Conservation (phyloP, 192 early-diverging fungal genomes). For the Backusella australiensis region DNA sequence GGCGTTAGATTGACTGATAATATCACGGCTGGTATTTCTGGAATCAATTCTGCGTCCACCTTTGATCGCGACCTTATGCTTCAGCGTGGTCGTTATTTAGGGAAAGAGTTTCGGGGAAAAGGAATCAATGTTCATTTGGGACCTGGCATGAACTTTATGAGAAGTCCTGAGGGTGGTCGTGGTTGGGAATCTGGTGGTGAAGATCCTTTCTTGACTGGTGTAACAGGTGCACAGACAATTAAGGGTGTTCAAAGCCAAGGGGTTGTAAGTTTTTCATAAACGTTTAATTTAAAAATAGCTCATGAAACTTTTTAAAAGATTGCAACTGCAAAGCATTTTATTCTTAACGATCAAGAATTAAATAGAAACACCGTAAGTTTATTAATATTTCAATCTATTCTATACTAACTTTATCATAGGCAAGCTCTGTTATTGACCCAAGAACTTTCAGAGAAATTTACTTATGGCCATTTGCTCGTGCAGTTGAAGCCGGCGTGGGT, state of each 20-base stretch:
- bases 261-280: conserved; percentile 8
- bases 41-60: conserved; percentile 59
- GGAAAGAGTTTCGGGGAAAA: conserved; percentile 51
- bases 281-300: too few relatives aligned
- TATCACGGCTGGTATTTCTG: conserved; percentile 46
- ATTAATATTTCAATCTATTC: too few relatives aligned
- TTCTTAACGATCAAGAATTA: conserved; percentile 28
- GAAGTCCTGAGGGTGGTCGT: conserved; percentile 23
- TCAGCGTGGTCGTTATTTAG: conserved; percentile 43
- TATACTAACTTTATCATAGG: background rate
- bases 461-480: conserved; percentile 53
- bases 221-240: conserved; percentile 2
- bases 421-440: conserved; percentile 47
- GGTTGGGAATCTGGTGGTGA: conserved; percentile 26
- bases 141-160: conserved; percentile 33
- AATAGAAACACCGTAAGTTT: background rate
- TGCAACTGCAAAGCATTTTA: conserved; percentile 16
- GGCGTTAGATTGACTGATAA: conserved; percentile 39
- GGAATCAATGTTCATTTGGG: conserved; percentile 59
- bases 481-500: conserved; percentile 51
- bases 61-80: conserved; percentile 53
- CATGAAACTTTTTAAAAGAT: background rate
- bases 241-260: conserved; percentile 18
- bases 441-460: conserved; percentile 62
- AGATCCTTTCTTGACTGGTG: conserved; percentile 25